These are phyloP conservation scores for Cyberlindnera petersonii DNA, from an alignment of 805 yeast genomes.

Conservation along the genomic window DNA sequence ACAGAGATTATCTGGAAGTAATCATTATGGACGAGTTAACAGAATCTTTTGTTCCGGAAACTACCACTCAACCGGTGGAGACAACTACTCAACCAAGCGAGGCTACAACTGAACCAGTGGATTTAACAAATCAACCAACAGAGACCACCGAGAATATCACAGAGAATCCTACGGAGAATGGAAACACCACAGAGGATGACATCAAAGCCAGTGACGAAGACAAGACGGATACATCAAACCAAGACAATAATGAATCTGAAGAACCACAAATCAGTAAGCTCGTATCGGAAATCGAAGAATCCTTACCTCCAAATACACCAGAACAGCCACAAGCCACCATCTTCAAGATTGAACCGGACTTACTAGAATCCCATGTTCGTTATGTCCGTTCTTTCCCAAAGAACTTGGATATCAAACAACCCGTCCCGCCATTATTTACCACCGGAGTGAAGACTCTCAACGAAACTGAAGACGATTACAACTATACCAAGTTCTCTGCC, in stretches of 20 bases:
- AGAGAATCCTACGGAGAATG: no score
- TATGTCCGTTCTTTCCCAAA: slow-evolving; percentile 14
- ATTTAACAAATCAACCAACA: no score
- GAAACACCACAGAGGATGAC: background rate
- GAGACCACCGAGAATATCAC: no score
- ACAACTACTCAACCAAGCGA: no score
- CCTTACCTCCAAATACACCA: slow-evolving; percentile 21
- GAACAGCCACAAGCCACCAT: slow-evolving; percentile 26
- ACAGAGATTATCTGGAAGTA: no score
- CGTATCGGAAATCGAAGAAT: slow-evolving; percentile 11
- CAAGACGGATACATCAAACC: background rate
- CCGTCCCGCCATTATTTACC: slow-evolving; percentile 14
- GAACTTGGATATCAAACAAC: slow-evolving; percentile 12
- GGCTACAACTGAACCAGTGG: no score
- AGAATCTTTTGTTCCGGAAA: no score
- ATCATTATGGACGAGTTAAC: no score
- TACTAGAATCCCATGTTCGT: slow-evolving; percentile 12
- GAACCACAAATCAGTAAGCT: slow-evolving; percentile 1
- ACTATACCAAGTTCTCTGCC: slow-evolving; percentile 32
- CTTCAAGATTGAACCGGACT: slow-evolving; percentile 13
- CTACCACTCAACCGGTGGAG: no score
- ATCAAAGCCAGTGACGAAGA: background rate
- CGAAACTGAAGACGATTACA: slow-evolving; percentile 31
- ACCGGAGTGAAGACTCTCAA: slow-evolving; percentile 17
- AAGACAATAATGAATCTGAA: background rate